Evolutionary conservation across 1,139 yeast species (phyloP), one percentile per base, ranked within the genome.

Genomic region (Hemisphaericaspora xylofermentans): DNA sequence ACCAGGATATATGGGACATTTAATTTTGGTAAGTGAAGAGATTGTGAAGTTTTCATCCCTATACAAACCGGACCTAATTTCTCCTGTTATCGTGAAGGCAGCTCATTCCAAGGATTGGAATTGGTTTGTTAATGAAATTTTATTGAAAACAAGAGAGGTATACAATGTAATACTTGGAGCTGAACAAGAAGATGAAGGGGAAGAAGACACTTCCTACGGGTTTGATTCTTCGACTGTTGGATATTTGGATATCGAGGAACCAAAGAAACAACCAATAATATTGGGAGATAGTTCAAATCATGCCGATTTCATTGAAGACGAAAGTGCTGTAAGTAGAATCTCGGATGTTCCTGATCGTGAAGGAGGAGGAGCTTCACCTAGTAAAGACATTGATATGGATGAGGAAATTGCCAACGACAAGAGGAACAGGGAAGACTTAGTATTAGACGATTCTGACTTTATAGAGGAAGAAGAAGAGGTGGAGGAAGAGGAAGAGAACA

Each of bases 1-100:
- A 29, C 76, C 78, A 0, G 78, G 78, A 0, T 72, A 71, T 46
- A 64, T 71, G 66, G 78, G 78, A 1, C 78, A 73, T 49, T 53
- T 73, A 39, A 68, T 72, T 24, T 57, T 73, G 13, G 67, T 72
- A 13, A 69, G 76, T 54, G 78, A 73, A 48, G 78, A 73, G 46
- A 72, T 73, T 27, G 78, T 72, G 27, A 72, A 73, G 50, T 73
- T 73, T 50, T 68, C 77, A 3, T 71, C 76, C 4, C 59, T 73
- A 22, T 73, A 73, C 46, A 73, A 73, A 46, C 78, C 78, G 1
- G 77, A 72, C 43, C 58, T 73, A 34, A 71, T 73, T 7, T 71
- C 77, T 4, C 73, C 75, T 1, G 48, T 66, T 5, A 72, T 73
- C 29, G 71, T 71, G 12, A 57, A 62, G 6, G 65, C 73, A 0